Base-by-base conservation (phyloP, 2,329 filamentous ascomycete genomes). In the Pseudocercospora fijiensis region DNA sequence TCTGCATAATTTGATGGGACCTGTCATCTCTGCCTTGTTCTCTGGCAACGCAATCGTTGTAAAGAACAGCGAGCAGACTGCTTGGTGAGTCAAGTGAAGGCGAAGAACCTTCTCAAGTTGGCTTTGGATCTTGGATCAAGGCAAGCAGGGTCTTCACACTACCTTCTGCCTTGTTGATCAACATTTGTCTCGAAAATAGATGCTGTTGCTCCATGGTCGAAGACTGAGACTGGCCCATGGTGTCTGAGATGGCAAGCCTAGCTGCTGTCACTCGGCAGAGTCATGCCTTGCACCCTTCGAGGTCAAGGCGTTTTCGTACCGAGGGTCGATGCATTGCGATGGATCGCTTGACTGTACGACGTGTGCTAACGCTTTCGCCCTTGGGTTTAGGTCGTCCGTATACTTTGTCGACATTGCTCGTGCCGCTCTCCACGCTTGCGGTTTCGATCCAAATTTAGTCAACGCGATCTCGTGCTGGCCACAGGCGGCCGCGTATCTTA, bases 1-100 rank as follows among this genome's bases (percentile, higher is more conserved):
- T 11, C 96, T 98, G 78, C 95, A 99, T 80, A 99, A 99, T 78
- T 83, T 98, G 67, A 86, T 98, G n/a, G 92, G 91, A 0, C 95
- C 94, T 13, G 85, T 97, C 69, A 96, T 98, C 75, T 93, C 91
- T 69, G 88, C 91, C 16, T 84, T 98, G 57, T 98, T 98, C 76
- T 85, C 93, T 13, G 95, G 95, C 53, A 97, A 98, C 75, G 91
- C 87, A 58, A 89, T 98, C 69, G 83, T 99, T 47, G 90, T 98
- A 76, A 99, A 99, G 80, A 91, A 90, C 55, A 96, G 92, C 57
- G 95, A 99, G 78, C 91, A 94, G 77, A 98, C 94, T 0, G 94
- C 93, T 60, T 99, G 95, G 37, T 41, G 37, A 41, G 95, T 41
- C 37, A 41, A 18, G 16, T 41, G 37, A 41, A 41, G 18, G 37